A percentile compares a stretch with the other conserved stretches of the same genome.
Evolutionary conservation across 768 basidiomycete species (phyloP).

Genomic region (Pisolithus orientalis): DNA sequence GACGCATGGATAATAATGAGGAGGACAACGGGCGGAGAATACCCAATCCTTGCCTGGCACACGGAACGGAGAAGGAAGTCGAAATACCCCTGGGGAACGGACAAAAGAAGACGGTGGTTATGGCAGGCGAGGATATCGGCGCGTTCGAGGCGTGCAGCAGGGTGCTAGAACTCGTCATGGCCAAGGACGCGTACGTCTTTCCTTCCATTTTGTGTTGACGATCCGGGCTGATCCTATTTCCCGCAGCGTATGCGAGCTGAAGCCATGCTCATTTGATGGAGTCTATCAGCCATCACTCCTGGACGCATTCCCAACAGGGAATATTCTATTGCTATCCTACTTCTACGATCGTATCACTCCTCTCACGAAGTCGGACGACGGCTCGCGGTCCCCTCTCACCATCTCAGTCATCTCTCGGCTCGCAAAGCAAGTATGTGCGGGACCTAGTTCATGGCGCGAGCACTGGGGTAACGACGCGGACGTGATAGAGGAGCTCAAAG

Average conservation of each 20-base stretch:
- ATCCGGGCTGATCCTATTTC: background rate
- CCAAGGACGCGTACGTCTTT: slow-evolving; percentile 80
- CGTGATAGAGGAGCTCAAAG: slow-evolving; percentile 65
- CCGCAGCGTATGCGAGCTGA: slow-evolving; percentile 72
- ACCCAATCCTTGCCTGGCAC: slow-evolving; percentile 77
- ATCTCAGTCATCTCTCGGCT: slow-evolving; percentile 57
- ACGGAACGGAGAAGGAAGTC: slow-evolving; percentile 55
- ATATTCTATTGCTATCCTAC: slow-evolving; percentile 90
- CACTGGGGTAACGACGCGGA: slow-evolving; percentile 40
- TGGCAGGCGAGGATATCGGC: slow-evolving; percentile 80
- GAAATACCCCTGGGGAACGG: slow-evolving; percentile 48
- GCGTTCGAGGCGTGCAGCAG: slow-evolving; percentile 82
- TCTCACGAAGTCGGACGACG: slow-evolving; percentile 33
- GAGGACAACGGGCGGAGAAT: slow-evolving; percentile 6
- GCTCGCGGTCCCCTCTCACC: slow-evolving; percentile 28
- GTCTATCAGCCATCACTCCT: slow-evolving; percentile 93
- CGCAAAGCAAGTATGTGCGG: slow-evolving; percentile 69
- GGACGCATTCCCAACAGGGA: slow-evolving; percentile 82
- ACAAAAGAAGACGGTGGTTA: slow-evolving; percentile 60
- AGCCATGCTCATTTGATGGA: slow-evolving; percentile 96
- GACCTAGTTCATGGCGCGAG: slow-evolving; percentile 51
- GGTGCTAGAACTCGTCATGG: slow-evolving; percentile 83
- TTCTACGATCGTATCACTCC: slow-evolving; percentile 94
- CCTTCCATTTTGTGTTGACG: background rate
- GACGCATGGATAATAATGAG: slow-evolving; percentile 1